Base-by-base conservation (phyloP, 352 stramenopile genomes). In the Globisporangium polare region DNA sequence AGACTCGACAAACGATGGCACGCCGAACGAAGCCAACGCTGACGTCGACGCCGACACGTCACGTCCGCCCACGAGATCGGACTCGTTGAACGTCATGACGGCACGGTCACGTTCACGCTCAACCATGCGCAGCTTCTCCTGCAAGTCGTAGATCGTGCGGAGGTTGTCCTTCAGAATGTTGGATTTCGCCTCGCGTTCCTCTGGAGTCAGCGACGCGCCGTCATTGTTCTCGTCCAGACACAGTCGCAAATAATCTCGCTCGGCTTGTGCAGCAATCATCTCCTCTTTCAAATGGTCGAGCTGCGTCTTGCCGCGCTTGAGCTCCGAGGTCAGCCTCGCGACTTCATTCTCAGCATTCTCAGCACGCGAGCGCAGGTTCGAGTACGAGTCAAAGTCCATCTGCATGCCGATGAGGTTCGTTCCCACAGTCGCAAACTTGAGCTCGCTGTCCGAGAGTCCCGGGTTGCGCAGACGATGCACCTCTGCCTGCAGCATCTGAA, bases 261-360 rank as follows among this genome's bases (percentile, higher is more conserved):
- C 84, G 33, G 83, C 80, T 69, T 95, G 86, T 2, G 86, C 84
- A 29, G 79, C 77, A n/a, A 95, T 89, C 82, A 92, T 89, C 57
- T 95, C 83, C 65, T 92, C 81, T 49, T 81, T 92, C 56, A 94
- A 63, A n/a, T 84, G 73, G 49, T 95, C 86, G 45, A 93, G 73
- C 54, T 92, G 84, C 1, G 67, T 87, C 37, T 88, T 87, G 47
- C 77, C 81, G 35, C 86, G 82, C 72, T 95, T 95, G 4, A 93
- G 53, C 42, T 95, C 86, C 9, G 70, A 69, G 1, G 79, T 92
- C 26, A 95, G 64, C 18, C 86, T 78, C 49, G 71, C 67, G 9
- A 95, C 84, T 59, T 95, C 86, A n/a, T 73, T 83, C 59, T 95
- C 86, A 13, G 86, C 86, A 42, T 74, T 91, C 60, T 95, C 86